Evolutionary conservation across 352 stramenopile genomes (phyloP).

Genomic region (Halophytophthora batemanensis): DNA sequence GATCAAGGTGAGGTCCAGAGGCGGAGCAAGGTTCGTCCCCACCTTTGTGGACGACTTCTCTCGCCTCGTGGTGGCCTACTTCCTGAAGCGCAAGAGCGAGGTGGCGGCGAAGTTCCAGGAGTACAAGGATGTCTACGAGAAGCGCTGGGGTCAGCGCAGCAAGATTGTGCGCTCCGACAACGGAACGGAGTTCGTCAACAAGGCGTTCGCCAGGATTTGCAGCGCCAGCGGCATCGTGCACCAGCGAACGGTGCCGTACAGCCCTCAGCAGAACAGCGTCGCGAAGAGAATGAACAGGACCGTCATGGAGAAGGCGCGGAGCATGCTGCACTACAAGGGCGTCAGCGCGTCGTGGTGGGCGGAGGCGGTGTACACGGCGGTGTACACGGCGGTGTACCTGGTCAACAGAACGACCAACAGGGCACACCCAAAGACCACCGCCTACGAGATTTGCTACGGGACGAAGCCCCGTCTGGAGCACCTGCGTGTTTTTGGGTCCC

Average conservation of each 20-base stretch:
- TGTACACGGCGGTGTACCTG: conserved; percentile 23
- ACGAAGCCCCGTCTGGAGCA: conserved; percentile 8
- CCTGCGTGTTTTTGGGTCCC: conserved; percentile 21
- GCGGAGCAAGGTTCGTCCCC: conserved; percentile 6
- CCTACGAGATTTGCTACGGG: conserved; percentile 13
- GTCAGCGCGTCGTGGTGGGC: conserved; percentile 20
- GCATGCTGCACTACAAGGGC: conserved; percentile 21
- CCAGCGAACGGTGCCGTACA: conserved; percentile 21
- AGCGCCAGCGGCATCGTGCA: conserved; percentile 18
- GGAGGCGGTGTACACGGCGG: too few species aligned
- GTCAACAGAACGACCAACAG: conserved; percentile 16
- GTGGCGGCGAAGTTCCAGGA: conserved; percentile 3
- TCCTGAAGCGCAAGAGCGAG: conserved; percentile 12
- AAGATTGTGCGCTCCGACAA: conserved; percentile 30
- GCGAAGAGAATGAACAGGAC: conserved; percentile 28
- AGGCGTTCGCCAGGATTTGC: conserved; percentile 12
- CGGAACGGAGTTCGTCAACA: conserved; percentile 21
- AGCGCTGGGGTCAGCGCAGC: conserved; percentile 14
- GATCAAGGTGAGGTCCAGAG: conserved; percentile 14
- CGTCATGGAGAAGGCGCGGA: conserved; percentile 16
- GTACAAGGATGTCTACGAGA: conserved; percentile 15
- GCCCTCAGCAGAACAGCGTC: conserved; percentile 29
- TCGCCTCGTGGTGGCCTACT: conserved; percentile 6
- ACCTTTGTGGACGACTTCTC: conserved; percentile 12
- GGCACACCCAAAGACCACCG: neutral